Evolutionary conservation across 2,329 filamentous ascomycete genomes (phyloP), one percentile per base, ranked within the genome.

Genomic region (Lachnellula occidentalis): DNA sequence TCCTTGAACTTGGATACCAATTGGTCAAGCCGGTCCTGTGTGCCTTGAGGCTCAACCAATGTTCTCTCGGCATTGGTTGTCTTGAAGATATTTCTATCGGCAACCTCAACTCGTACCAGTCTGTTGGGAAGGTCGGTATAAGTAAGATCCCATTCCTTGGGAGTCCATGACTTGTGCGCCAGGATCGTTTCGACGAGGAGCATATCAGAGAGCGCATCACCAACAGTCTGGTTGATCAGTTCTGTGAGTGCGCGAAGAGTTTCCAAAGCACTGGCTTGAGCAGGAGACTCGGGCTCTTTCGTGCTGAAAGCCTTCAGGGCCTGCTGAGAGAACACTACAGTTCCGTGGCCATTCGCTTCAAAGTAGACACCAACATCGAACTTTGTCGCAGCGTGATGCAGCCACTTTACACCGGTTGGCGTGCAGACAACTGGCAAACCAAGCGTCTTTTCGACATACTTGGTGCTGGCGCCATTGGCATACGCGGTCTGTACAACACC

Each of bases 291-390:
- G 5, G 94, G 92, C 68, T 90, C 81, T 57, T 87, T 87, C 65
- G 83, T 87, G 62, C 79, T 80, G 74, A 99, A 95, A 48, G 82
- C 80, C 64, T 87, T 86, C 46, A 92, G 76, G 4, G 92, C 92
- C 56, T 89, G 85, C 55, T 87, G 82, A 1, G 90, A 95, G 78
- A 99, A 99, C 52, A 97, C 86, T 36, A 97, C 88, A 9, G 94
- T 99, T 61, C 94, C 94, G 72, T 99, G 94, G 31, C 94, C 94
- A 70, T 99, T 99, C 61, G 94, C 94, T 76, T 99, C 94, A 67
- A 99, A 99, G 76, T 99, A 99, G 50, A 97, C 90, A 54, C 94
- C 94, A 53, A 97, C 86, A 66, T 99, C 94, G 65, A 95, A 96
- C 62, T 92, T 89, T 66, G 89, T 85, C 39, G 94, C 94, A n/a